Evolutionary conservation across 2,329 filamentous ascomycete genomes (phyloP).

Genomic region (Zopfia rhizophila): DNA sequence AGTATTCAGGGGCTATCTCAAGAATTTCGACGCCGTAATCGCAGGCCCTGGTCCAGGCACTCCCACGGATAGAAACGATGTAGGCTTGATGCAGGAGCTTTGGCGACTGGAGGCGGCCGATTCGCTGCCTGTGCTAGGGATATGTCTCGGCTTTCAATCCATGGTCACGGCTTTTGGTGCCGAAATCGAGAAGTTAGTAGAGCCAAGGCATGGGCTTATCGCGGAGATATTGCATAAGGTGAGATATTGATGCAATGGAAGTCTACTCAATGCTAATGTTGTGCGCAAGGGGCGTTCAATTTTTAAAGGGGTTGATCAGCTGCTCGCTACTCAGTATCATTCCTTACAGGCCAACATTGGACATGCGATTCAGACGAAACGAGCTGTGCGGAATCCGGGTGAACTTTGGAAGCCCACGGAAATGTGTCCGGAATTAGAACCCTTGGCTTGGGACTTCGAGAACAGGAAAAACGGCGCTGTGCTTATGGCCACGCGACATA

Average conservation of each 20-base stretch:
- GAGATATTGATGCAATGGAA: too few species aligned
- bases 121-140: conserved; percentile 81
- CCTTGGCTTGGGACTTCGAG: conserved; percentile 61
- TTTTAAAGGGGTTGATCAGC: conserved; percentile 68
- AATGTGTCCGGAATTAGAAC: conserved; percentile 51
- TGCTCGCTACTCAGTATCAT: conserved; percentile 83
- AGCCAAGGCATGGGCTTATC: conserved; percentile 85
- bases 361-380: conserved; percentile 38
- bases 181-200: conserved; percentile 70
- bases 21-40: conserved; percentile 82
- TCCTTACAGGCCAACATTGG: conserved; percentile 63
- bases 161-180: conserved; percentile 76
- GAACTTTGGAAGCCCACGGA: conserved; percentile 53
- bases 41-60: conserved; percentile 91
- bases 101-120: conserved; percentile 73
- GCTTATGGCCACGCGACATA: conserved; percentile 81
- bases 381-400: conserved; percentile 48
- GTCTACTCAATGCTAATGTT: too few species aligned
- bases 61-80: conserved; percentile 75
- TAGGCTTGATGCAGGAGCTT: conserved; percentile 81
- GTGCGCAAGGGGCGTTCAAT: conserved; percentile 69
- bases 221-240: conserved; percentile 72
- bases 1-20: conserved; percentile 59
- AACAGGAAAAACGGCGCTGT: conserved; percentile 63
- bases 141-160: conserved; percentile 91